These are phyloP conservation scores for Fallopia convolvulus DNA, from an alignment of 148 eudicot genomes.

Conservation along the genomic window DNA sequence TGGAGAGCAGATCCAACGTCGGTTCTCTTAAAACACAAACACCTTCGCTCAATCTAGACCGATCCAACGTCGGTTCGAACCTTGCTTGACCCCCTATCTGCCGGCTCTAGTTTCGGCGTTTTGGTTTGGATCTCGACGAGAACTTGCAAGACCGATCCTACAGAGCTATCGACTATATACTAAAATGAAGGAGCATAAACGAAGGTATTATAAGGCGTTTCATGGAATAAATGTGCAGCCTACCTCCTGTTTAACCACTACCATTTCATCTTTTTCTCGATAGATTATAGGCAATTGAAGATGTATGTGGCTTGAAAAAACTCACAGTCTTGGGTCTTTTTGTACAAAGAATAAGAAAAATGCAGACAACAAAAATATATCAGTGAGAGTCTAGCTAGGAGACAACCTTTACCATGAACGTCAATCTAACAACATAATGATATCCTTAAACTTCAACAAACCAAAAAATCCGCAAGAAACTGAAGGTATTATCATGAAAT, in stretches of 20 bases:
- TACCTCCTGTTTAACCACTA: slow-evolving; percentile 65
- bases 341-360: background rate
- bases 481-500: background rate
- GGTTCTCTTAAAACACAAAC: too few relatives aligned
- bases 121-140: too few relatives aligned
- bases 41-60: too few relatives aligned
- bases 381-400: background rate
- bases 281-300: background rate
- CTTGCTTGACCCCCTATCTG: too few relatives aligned
- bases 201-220: background rate
- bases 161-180: too few relatives aligned
- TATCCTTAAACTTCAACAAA: background rate
- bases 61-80: too few relatives aligned
- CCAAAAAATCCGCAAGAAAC: background rate
- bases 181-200: background rate
- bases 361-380: background rate
- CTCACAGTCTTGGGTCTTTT: background rate
- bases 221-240: slow-evolving; percentile 11
- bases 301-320: background rate
- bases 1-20: too few relatives aligned
- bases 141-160: too few relatives aligned
- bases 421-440: background rate
- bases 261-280: slow-evolving; percentile 45
- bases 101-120: too few relatives aligned
- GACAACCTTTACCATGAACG: background rate